phyloP scores from a whole-genome alignment of 2,329 filamentous ascomycete genomes.

The Fusarium incarnatum region DNA sequence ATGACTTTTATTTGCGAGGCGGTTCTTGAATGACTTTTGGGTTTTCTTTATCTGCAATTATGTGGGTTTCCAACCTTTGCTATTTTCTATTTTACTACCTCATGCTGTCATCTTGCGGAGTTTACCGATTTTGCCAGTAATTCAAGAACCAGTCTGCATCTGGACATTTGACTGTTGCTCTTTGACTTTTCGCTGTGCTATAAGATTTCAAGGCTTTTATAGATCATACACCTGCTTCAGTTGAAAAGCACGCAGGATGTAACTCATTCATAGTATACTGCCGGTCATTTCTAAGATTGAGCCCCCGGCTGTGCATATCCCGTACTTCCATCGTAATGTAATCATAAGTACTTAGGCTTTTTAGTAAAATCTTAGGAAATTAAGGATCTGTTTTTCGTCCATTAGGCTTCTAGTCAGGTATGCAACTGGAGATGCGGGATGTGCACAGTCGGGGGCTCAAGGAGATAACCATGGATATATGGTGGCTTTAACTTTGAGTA shows the following conservation, averaged over 20 bases:
- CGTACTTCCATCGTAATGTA: no score
- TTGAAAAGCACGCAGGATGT: neutral
- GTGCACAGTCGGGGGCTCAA: no score
- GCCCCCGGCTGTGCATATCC: neutral
- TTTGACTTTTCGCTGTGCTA: neutral
- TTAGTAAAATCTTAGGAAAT: no score
- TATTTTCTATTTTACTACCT: conserved; percentile 39
- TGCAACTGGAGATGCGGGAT: no score
- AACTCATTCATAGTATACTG: neutral
- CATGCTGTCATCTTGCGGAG: conserved; percentile 42
- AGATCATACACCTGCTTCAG: neutral
- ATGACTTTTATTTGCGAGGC: conserved; percentile 44
- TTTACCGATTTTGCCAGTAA: conserved; percentile 46
- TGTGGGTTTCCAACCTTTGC: conserved; percentile 32
- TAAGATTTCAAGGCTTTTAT: neutral
- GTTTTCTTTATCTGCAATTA: conserved; percentile 41
- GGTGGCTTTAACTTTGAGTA: neutral
- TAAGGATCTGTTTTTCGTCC: no score
- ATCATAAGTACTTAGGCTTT: no score
- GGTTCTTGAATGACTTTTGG: conserved; percentile 48
- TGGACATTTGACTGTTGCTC: conserved; percentile 18
- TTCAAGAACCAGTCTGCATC: conserved; percentile 45
- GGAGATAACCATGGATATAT: no score
- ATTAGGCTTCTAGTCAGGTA: no score
- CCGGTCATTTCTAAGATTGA: neutral